A percentile compares a stretch with the other conserved stretches of the same genome.
Evolutionary conservation across 768 basidiomycete species (phyloP).

Genomic region (Kwoniella sp.): DNA sequence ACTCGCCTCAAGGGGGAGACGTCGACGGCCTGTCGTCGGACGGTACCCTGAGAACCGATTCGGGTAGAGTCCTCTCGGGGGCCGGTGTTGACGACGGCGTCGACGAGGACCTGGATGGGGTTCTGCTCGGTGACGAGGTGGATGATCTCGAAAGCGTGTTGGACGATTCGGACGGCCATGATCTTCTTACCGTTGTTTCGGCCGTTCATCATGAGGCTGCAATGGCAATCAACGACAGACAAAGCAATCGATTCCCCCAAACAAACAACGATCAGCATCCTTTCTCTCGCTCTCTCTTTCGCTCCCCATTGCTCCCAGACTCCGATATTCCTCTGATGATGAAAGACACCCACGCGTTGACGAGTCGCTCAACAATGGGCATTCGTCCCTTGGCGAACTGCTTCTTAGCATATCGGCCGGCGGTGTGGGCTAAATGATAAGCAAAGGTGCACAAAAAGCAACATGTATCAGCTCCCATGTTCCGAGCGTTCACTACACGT

Average conservation of each 20-base stretch:
- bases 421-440: conserved; percentile 71
- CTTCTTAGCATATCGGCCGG: conserved; percentile 98
- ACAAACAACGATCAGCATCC: conserved; percentile 3
- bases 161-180: conserved; percentile 97
- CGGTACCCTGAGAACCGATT: conserved; percentile 99
- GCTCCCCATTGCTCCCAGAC: too few relatives aligned
- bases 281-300: too few relatives aligned
- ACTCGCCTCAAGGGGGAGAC: conserved; percentile 97
- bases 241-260: too few relatives aligned
- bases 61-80: conserved; percentile 99
- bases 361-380: conserved; percentile 99
- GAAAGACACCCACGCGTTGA: conserved; percentile 79
- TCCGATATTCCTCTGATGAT: too few relatives aligned
- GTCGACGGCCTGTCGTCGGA: conserved; percentile 99
- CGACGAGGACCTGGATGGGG: conserved; percentile 95
- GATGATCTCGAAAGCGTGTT: conserved; percentile 99
- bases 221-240: not conserved
- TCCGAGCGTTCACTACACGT: too few relatives aligned
- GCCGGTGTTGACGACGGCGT: conserved; percentile 99
- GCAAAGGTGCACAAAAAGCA: too few relatives aligned
- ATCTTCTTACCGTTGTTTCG: conserved; percentile 99
- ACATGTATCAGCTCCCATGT: too few relatives aligned
- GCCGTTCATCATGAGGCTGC: conserved; percentile 99
- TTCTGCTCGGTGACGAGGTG: conserved; percentile 99
- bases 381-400: conserved; percentile 99